Conservation (phyloP, 208 protist genomes). For the Trypanosoma melophagium region DNA sequence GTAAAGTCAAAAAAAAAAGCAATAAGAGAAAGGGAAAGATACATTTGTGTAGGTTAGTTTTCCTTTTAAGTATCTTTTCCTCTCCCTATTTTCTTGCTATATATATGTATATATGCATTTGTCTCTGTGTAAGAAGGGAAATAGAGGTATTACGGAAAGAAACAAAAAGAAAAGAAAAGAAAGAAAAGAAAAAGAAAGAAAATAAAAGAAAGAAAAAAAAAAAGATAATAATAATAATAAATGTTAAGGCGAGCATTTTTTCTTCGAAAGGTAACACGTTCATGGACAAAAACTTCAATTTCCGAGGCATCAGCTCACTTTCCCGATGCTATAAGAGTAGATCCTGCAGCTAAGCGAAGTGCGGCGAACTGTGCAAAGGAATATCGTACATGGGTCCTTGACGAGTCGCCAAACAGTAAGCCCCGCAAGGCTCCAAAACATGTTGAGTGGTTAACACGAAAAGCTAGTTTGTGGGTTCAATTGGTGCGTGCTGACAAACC, state of each 20-base stretch:
- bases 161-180: neutral
- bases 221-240: constrained; percentile 6
- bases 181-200: neutral
- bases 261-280: constrained; percentile 57
- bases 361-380: constrained; percentile 61
- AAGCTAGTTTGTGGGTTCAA: constrained; percentile 49
- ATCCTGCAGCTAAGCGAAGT: constrained; percentile 54
- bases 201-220: constrained; percentile 4
- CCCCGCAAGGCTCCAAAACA: constrained; percentile 39
- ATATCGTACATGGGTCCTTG: constrained; percentile 51
- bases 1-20: constrained; percentile 13
- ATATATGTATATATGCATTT: too few relatives aligned
- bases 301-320: constrained; percentile 68
- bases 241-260: constrained; percentile 68
- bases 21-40: neutral
- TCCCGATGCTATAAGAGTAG: constrained; percentile 52
- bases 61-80: too few relatives aligned
- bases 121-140: too few relatives aligned
- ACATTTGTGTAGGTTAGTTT: too few relatives aligned
- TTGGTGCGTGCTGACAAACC: constrained; percentile 70
- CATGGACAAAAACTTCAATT: constrained; percentile 74
- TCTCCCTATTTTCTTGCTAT: too few relatives aligned
- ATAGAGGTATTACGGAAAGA: neutral
- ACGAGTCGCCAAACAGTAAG: constrained; percentile 23
- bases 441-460: constrained; percentile 31